A percentile compares a stretch with the other conserved stretches of the same genome.
Conservation (phyloP, 495 filamentous ascomycete genomes). For the Antarctomyces pellizariae region DNA sequence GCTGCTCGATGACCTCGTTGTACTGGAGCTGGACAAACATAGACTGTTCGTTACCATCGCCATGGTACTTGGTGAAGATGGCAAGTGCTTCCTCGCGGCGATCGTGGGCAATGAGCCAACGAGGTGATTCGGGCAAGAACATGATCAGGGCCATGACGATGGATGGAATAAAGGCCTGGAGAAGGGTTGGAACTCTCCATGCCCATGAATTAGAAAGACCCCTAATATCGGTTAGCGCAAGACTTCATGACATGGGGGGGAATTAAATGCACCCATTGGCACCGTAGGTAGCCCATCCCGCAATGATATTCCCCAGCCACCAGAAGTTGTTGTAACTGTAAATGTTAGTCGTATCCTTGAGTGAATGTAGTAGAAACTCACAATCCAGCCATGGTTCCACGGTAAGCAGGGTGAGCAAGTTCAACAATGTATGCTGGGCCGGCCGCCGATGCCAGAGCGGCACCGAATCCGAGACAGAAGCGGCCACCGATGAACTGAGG, state of each 20-base stretch:
- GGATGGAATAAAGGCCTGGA: conserved; percentile 25
- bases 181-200: conserved; percentile 35
- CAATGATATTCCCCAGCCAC: conserved; percentile 16
- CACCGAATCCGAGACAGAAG: conserved; percentile 33
- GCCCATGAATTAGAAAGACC: conserved; percentile 11
- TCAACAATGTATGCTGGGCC: conserved; percentile 30
- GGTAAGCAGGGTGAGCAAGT: conserved; percentile 27
- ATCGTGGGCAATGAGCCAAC: conserved; percentile 43
- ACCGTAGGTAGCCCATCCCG: conserved; percentile 15
- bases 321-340: conserved; percentile 13
- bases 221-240: conserved; percentile 5
- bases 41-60: conserved; percentile 28
- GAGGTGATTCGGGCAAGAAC: conserved; percentile 34
- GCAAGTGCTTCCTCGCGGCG: conserved; percentile 29
- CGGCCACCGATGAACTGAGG: conserved; percentile 29
- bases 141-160: conserved; percentile 12
- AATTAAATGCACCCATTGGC: conserved; percentile 12
- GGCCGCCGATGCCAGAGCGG: conserved; percentile 22
- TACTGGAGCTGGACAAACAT: conserved; percentile 37
- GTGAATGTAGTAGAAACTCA: conserved; percentile 6
- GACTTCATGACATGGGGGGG: not conserved
- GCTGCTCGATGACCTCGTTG: conserved; percentile 31
- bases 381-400: conserved; percentile 32
- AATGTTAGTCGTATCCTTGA: too few species aligned
- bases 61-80: conserved; percentile 31